These are phyloP conservation scores for Austroboletus novae-zelandiae DNA, from an alignment of 1,284 basidiomycete genomes.

Conservation along the genomic window DNA sequence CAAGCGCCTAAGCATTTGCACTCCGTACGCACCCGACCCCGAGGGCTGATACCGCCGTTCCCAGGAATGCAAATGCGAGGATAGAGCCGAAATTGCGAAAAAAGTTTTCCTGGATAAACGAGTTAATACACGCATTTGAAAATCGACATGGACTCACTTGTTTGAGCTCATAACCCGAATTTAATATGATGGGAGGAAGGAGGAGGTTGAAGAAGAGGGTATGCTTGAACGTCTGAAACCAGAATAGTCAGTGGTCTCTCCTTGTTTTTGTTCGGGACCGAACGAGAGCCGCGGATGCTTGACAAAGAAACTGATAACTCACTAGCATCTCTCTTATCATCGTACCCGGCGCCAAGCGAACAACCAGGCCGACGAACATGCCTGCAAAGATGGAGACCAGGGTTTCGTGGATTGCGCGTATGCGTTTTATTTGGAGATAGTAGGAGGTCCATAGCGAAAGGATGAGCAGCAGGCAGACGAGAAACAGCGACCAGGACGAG, in stretches of 20 bases:
- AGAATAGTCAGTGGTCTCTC: conserved; percentile 5
- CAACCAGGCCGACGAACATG: conserved; percentile 92
- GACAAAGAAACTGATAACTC: conserved; percentile 37
- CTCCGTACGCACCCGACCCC: conserved; percentile 80
- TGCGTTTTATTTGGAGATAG: conserved; percentile 95
- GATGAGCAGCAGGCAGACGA: conserved; percentile 93
- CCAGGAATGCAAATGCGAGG: conserved; percentile 93
- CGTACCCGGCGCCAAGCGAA: conserved; percentile 88
- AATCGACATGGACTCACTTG: conserved; percentile 53
- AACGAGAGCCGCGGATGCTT: not conserved
- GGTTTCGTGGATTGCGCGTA: conserved; percentile 96
- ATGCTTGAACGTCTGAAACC: conserved; percentile 84
- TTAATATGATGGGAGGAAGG: conserved; percentile 96
- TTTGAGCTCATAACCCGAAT: conserved; percentile 96
- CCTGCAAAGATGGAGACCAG: conserved; percentile 94
- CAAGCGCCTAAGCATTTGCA: not conserved
- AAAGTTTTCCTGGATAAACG: conserved; percentile 81
- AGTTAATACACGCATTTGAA: not conserved
- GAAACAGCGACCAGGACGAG: conserved; percentile 91
- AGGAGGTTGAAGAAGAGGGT: conserved; percentile 98
- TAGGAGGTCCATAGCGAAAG: conserved; percentile 96
- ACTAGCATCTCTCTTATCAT: conserved; percentile 98
- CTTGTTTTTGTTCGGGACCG: not conserved
- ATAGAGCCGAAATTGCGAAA: conserved; percentile 98
- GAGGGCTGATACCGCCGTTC: conserved; percentile 95